phyloP scores from a whole-genome alignment of 2,329 filamentous ascomycete genomes.

The Fusarium nygamai region DNA sequence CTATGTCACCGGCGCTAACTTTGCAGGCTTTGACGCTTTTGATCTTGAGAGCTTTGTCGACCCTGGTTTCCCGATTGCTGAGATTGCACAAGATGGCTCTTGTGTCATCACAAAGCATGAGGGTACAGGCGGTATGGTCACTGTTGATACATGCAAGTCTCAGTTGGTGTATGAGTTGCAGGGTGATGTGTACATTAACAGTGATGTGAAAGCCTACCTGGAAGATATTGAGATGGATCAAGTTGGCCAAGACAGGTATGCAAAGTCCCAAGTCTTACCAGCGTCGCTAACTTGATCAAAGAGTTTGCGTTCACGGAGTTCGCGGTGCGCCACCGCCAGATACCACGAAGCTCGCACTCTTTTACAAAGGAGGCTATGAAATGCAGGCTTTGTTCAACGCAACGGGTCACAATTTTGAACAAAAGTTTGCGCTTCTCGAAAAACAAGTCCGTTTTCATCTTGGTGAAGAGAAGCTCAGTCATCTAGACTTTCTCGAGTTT shows the following conservation, averaged over 20 bases:
- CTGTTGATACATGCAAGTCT: neutral
- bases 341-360: neutral
- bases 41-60: neutral
- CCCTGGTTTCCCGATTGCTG: neutral
- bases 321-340: neutral
- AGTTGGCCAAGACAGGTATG: neutral
- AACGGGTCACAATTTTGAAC: neutral
- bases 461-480: neutral
- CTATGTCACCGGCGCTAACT: neutral
- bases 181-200: neutral
- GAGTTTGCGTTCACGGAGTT: neutral
- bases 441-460: neutral
- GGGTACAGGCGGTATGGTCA: neutral
- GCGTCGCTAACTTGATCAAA: neutral
- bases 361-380: neutral
- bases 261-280: accelerated
- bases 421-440: neutral
- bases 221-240: neutral
- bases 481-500: neutral
- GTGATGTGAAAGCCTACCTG: neutral
- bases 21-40: neutral
- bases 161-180: neutral
- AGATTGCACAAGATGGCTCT: neutral
- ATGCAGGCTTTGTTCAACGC: neutral
- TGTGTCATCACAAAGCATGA: neutral